These are phyloP conservation scores for Debaryomyces subglobosus DNA, from an alignment of 1,139 yeast genomes.

Conservation along the genomic window DNA sequence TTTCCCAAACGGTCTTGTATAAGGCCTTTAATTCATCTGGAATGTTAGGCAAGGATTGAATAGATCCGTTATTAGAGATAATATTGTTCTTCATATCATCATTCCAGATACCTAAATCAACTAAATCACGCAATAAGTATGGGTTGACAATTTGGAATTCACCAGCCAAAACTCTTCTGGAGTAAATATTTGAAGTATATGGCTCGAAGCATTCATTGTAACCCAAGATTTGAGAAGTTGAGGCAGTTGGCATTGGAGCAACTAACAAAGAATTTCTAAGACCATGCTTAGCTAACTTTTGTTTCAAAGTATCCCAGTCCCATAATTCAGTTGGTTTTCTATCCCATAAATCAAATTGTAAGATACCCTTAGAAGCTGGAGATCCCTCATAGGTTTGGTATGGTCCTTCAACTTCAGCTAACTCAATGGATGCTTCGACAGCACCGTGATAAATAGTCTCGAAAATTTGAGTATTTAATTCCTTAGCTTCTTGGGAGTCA, in stretches of 20 bases:
- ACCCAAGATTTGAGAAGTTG: conserved; percentile 64
- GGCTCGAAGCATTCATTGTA: conserved; percentile 70
- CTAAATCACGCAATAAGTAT: conserved; percentile 76
- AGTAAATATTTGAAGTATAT: conserved; percentile 82
- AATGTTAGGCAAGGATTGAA: conserved; percentile 73
- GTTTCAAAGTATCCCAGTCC: conserved; percentile 59
- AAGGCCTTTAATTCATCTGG: conserved; percentile 78
- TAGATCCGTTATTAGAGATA: conserved; percentile 81
- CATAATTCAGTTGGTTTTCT: conserved; percentile 59
- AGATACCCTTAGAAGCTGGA: conserved; percentile 59
- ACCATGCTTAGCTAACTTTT: conserved; percentile 48
- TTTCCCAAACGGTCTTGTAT: conserved; percentile 96
- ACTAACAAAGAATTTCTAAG: conserved; percentile 61
- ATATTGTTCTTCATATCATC: conserved; percentile 80
- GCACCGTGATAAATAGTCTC: conserved; percentile 66
- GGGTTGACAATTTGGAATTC: conserved; percentile 90
- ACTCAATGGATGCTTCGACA: conserved; percentile 57
- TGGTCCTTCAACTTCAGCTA: conserved; percentile 51
- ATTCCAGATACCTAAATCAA: conserved; percentile 83
- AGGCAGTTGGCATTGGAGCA: conserved; percentile 70
- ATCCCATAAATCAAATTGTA: conserved; percentile 62
- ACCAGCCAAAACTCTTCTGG: conserved; percentile 85
- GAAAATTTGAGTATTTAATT: conserved; percentile 58
- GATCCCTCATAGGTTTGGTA: conserved; percentile 57
- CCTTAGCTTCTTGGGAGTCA: conserved; percentile 58